A percentile compares a stretch with the other conserved stretches of the same genome.
phyloP scores from a whole-genome alignment of 345 rosid species.

The Ceriops decandra region DNA sequence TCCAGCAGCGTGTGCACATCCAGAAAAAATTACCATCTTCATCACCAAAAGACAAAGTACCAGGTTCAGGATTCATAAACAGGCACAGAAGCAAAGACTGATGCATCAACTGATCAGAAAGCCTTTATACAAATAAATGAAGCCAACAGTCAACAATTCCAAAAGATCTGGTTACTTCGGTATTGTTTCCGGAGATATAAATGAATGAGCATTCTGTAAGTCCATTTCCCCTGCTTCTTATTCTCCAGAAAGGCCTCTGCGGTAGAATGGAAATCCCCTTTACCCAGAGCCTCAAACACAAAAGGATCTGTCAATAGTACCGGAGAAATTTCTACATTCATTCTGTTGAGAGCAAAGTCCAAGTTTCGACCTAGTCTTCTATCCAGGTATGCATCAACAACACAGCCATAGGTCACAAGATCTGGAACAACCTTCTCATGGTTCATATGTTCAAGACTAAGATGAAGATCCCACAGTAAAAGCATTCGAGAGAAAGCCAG shows the following conservation, averaged over 20 bases:
- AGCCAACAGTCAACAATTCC: slow-evolving; percentile 58
- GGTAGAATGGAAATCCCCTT: slow-evolving; percentile 73
- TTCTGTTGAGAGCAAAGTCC: slow-evolving; percentile 51
- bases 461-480: slow-evolving; percentile 87
- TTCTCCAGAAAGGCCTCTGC: slow-evolving; percentile 79
- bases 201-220: slow-evolving; percentile 51
- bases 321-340: slow-evolving; percentile 55
- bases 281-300: slow-evolving; percentile 67
- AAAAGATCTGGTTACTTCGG: slow-evolving; percentile 67
- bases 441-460: slow-evolving; percentile 77
- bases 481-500: slow-evolving; percentile 76
- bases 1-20: not conserved
- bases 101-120: not conserved
- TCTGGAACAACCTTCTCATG: slow-evolving; percentile 56
- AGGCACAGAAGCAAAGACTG: too few relatives aligned
- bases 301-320: slow-evolving; percentile 51
- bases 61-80: not conserved
- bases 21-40: not conserved
- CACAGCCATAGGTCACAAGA: slow-evolving; percentile 74
- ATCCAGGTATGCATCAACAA: slow-evolving; percentile 83
- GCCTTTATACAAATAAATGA: not conserved
- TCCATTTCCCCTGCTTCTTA: slow-evolving; percentile 44
- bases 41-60: not conserved
- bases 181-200: slow-evolving; percentile 58
- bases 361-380: slow-evolving; percentile 59